Evolutionary conservation across 108 stramenopile genomes (phyloP), one percentile per base, ranked within the genome.

Genomic region (Pseudonitzschia pungens): DNA sequence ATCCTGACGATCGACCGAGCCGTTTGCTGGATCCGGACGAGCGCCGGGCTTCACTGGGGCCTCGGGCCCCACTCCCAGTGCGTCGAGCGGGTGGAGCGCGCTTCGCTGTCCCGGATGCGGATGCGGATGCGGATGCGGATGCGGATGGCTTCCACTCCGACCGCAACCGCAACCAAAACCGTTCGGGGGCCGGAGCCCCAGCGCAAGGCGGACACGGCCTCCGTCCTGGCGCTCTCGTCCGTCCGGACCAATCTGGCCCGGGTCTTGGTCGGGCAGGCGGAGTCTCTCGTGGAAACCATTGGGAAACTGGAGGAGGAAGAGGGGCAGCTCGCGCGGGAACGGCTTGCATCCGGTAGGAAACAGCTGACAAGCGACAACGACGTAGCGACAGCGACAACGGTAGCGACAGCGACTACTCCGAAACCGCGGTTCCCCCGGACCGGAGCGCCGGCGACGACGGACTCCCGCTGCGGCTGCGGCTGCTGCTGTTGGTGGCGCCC

Each of bases 61-160:
- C 65, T 81, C 21, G 80, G 80, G 22, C 74, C 80, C n/a, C 65
- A 63, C 21, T 81, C 80, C 14, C 70, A 75, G 51, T 81, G 74
- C 57, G 74, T 81, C 16, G 80, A 81, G 54, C 80, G 80, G 28
- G 75, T 81, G 11, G 80, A 81, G 52, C 70, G 67, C 41, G 80
- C 80, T 2, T 50, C 71, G 2, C 71, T 81, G 56, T 73, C 70
- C 16, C 36, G 55, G 9, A 52, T 63, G 10, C 20, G 28, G 21
- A 3, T 5, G 32, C 16, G 32, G 36, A 2, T 2, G 36, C 36
- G 36, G 6, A 36, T n/a, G n/a, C n/a, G n/a, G n/a, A 48, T 48
- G 7, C 14, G 14, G 18, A 18, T 12, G 10, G 45, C 45, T 10
- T 14, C 3, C 5, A 11, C 45, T 2, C 9, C 45, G 2, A 48